phyloP scores from a whole-genome alignment of 306 rosid species.

The Nissolia schottii region DNA sequence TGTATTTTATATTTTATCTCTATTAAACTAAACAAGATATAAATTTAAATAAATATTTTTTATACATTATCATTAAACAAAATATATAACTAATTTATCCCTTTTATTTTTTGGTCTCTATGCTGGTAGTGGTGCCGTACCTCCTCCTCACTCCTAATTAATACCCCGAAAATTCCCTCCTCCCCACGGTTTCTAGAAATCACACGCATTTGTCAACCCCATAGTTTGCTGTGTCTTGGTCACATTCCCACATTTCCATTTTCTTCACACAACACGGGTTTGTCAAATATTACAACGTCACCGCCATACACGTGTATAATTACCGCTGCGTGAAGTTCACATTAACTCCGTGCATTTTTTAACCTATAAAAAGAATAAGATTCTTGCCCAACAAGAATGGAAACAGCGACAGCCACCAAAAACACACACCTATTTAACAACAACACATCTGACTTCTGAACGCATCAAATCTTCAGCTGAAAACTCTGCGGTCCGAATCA shows the following conservation, averaged over 20 bases:
- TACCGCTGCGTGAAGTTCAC: neutral
- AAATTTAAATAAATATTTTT: too few species aligned
- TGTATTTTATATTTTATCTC: too few species aligned
- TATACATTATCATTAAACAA: too few species aligned
- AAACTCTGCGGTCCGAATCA: neutral
- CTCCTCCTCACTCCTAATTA: too few species aligned
- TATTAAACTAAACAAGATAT: too few species aligned
- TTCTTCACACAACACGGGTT: neutral
- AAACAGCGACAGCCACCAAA: neutral
- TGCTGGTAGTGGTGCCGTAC: too few species aligned
- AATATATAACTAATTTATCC: too few species aligned
- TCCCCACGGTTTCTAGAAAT: neutral
- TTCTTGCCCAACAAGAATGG: slow-evolving; percentile 28
- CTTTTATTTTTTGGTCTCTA: too few species aligned
- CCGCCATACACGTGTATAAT: neutral
- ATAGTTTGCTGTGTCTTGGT: neutral
- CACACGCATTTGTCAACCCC: slow-evolving; percentile 8
- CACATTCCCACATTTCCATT: neutral
- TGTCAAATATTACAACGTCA: neutral
- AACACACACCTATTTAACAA: neutral
- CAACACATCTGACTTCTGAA: neutral
- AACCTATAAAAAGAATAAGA: neutral
- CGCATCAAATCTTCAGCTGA: neutral
- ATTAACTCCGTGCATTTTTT: neutral
- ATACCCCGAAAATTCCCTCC: neutral